Conservation (phyloP, 805 yeast species). For the Pichia nanzhaoensis region DNA sequence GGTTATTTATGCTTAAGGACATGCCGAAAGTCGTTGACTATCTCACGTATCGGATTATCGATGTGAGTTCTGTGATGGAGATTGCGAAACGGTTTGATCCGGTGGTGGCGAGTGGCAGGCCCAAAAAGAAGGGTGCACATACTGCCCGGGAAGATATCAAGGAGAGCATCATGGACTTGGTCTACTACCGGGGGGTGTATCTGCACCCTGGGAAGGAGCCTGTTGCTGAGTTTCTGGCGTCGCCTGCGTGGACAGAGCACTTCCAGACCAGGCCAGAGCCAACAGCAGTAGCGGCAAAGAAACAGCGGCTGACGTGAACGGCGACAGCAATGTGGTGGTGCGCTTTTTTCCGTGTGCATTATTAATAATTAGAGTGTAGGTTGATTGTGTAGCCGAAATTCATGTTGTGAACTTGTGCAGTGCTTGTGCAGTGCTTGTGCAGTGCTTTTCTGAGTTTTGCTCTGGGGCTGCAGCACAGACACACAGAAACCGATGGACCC, state of each 20-base stretch:
- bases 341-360: too few species aligned
- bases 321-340: too few species aligned
- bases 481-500: background rate
- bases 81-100: conserved; percentile 38
- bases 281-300: background rate
- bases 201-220: conserved; percentile 25
- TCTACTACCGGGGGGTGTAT: conserved; percentile 68
- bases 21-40: conserved; percentile 66
- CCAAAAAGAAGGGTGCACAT: conserved; percentile 63
- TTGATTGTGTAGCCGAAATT: too few species aligned
- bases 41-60: conserved; percentile 72
- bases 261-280: background rate
- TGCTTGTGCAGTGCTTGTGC: too few species aligned
- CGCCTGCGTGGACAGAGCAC: conserved; percentile 1
- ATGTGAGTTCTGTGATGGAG: conserved; percentile 84
- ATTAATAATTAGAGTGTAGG: too few species aligned
- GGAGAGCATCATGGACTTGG: conserved; percentile 80
- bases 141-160: conserved; percentile 85
- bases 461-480: too few species aligned
- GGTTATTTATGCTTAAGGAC: conserved; percentile 74
- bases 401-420: too few species aligned
- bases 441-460: too few species aligned
- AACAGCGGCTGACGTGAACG: background rate
- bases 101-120: conserved; percentile 38
- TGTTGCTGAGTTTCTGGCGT: background rate